phyloP scores from a whole-genome alignment of 768 basidiomycete species.

The Tylopilus sp. region DNA sequence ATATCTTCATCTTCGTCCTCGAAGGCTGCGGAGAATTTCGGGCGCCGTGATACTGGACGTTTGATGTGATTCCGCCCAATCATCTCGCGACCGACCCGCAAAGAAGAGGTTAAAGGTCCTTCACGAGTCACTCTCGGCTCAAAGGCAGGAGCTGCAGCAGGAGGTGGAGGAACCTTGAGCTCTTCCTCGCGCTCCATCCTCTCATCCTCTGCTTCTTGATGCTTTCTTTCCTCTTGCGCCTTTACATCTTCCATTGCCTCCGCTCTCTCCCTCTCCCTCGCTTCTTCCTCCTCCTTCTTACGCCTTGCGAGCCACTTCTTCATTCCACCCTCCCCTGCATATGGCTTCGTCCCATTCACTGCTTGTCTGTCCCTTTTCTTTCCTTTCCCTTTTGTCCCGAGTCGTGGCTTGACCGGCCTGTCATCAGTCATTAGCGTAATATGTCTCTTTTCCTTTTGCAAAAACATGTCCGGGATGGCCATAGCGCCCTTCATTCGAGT shows the following conservation, averaged over 20 bases:
- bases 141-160: constrained; percentile 16
- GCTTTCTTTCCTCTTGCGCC: constrained; percentile 26
- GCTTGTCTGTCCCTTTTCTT: constrained; percentile 34
- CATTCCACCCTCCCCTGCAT: constrained; percentile 75
- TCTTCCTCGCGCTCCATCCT: constrained; percentile 17
- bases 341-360: constrained; percentile 65
- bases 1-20: constrained; percentile 46
- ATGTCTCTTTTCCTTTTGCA: constrained; percentile 42
- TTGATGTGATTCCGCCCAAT: constrained; percentile 55
- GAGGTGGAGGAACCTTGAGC: constrained; percentile 16
- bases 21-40: constrained; percentile 66
- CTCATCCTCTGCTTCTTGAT: constrained; percentile 18
- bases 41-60: constrained; percentile 48
- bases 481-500: constrained; percentile 45
- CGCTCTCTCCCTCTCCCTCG: constrained; percentile 32
- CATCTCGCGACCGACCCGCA: constrained; percentile 64
- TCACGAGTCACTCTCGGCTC: constrained; percentile 17
- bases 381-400: constrained; percentile 40
- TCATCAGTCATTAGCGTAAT: constrained; percentile 62
- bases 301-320: constrained; percentile 69
- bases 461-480: constrained; percentile 60
- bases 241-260: constrained; percentile 35
- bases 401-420: constrained; percentile 44
- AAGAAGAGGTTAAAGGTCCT: constrained; percentile 42
- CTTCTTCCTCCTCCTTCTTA: constrained; percentile 54